Evolutionary conservation across 140 eudicot species (phyloP), one percentile per base, ranked within the genome.

Genomic region (Eryngium alpinum): DNA sequence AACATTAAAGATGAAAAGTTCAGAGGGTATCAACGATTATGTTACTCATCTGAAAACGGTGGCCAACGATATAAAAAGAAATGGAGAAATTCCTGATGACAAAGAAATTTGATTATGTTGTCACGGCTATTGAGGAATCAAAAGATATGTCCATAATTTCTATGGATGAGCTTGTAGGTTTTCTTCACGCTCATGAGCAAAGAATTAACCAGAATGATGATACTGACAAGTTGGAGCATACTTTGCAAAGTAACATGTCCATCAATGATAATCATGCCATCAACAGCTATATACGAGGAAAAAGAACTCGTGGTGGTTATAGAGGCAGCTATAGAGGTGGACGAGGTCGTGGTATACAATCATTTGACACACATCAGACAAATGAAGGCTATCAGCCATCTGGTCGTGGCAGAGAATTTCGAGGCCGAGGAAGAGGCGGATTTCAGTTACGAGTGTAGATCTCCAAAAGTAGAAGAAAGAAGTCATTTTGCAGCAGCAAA

Each of bases 131-230:
- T 74, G 57, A 74, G 7, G 31, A 34, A n/a, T n/a, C 46, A 13
- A 14, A 21, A 10, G 78, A 56, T 44, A 38, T 56, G 46, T 22
- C 52, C 43, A 7, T 25, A 34, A 43, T 53, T 56, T 44, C 56
- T 38, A 6, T 38, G 4, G 46, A 38, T 7, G 46, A 38, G 46
- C 46, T 38, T 38, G 46, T 38, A 7, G 46, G 46, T 38, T 38
- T 7, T 38, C 46, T 38, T 38, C 46, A 38, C 4, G 46, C 46
- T 7, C 46, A 38, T 38, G 78, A 74, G 57, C 31, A 38, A 10
- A 38, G 78, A 43, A 74, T 74, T 57, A 74, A 74, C 29, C 18
- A 74, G 78, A 74, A 74, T n/a, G 31, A 74, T 2, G 31, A 11
- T 22, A 21, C 15, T 25, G n/a, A 18, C 15, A n/a, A n/a, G 57